Percentiles rank a stretch among this genome's conserved stretches.
Conservation (phyloP, 2,329 filamentous ascomycete genomes). For the Arthrobotrys sphaeroides region DNA sequence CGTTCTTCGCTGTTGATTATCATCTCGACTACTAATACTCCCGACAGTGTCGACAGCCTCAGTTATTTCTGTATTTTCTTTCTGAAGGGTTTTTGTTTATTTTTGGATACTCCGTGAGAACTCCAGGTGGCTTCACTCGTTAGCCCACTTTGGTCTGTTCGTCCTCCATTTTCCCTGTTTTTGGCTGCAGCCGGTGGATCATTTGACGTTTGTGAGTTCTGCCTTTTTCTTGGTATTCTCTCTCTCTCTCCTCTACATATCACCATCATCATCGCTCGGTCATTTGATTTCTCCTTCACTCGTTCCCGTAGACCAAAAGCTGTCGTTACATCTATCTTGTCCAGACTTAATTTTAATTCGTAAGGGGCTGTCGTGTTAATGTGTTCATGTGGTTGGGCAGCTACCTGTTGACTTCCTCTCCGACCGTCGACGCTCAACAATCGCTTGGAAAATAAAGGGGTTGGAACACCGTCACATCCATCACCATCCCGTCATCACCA, state of each 20-base stretch:
- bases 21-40: conserved; percentile 14
- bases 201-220: conserved; percentile 43
- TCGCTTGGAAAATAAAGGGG: conserved; percentile 51
- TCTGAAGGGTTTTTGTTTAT: conserved; percentile 16
- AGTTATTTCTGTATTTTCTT: conserved; percentile 19
- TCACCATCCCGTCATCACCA: too few relatives aligned
- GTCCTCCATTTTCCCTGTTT: conserved; percentile 32
- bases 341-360: background rate
- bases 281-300: background rate
- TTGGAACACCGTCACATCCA: conserved; percentile 19
- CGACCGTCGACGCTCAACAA: conserved; percentile 50
- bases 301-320: background rate
- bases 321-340: background rate
- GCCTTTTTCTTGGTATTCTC: background rate
- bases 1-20: conserved; percentile 22
- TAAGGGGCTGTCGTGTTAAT: conserved; percentile 12
- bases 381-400: conserved; percentile 9
- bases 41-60: conserved; percentile 23
- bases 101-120: conserved; percentile 15
- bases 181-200: conserved; percentile 26
- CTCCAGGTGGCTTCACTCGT: conserved; percentile 45
- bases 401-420: conserved; percentile 16
- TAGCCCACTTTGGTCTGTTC: conserved; percentile 29
- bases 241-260: too few relatives aligned
- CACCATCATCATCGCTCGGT: background rate